Percentiles rank a stretch among this genome's conserved stretches.
Evolutionary conservation across 2,329 filamentous ascomycete genomes (phyloP).

Genomic region (Aspergillus quadricinctus): DNA sequence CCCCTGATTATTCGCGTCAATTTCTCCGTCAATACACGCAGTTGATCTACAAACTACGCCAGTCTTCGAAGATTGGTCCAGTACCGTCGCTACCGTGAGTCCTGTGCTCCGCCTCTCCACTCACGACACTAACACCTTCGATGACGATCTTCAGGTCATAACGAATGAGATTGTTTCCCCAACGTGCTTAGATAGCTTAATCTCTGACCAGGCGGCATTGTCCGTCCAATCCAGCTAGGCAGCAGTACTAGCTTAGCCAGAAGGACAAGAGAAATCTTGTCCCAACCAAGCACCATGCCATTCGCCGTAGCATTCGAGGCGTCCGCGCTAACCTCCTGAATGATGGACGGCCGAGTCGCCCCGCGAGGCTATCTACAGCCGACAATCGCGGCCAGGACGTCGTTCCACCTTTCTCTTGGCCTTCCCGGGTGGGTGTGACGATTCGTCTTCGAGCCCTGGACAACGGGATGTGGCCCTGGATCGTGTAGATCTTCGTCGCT

Average conservation of each 20-base stretch:
- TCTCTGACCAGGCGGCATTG: neutral
- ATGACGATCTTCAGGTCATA: conserved; percentile 8
- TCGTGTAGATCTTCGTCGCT: conserved; percentile 5
- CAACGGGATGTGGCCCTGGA: neutral
- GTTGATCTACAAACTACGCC: neutral
- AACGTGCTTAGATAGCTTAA: neutral
- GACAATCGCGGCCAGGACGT: neutral
- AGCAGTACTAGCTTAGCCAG: neutral
- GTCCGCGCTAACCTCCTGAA: neutral
- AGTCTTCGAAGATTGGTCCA: neutral
- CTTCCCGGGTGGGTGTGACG: neutral
- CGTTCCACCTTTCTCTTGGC: neutral
- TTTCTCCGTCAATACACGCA: neutral
- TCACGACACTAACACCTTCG: neutral
- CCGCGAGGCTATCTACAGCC: neutral
- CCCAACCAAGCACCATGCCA: conserved; percentile 12
- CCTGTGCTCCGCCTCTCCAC: neutral
- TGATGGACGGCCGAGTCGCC: neutral
- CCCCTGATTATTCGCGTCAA: neutral
- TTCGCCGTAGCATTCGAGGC: conserved; percentile 5
- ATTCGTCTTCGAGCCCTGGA: neutral
- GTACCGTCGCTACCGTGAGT: neutral
- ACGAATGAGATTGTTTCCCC: conserved; percentile 4
- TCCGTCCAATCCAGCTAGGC: conserved; percentile 2
- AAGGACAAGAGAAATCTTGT: conserved; percentile 6